A percentile compares a stretch with the other conserved stretches of the same genome.
These are phyloP conservation scores for Margaritispora aquatica DNA, from an alignment of 495 filamentous ascomycete species.

Conservation along the genomic window DNA sequence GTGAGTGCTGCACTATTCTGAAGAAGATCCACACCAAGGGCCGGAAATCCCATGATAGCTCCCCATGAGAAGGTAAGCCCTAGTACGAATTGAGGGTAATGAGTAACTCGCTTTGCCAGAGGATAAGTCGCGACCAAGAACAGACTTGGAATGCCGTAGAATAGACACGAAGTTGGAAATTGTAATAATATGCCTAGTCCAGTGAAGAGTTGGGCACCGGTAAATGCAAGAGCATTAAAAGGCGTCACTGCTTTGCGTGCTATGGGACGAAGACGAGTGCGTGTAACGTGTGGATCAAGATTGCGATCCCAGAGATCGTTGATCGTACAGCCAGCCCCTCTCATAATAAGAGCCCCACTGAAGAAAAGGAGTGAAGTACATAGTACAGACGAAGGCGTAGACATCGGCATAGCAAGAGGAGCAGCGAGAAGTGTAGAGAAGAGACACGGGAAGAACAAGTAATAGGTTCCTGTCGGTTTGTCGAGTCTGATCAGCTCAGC, in stretches of 20 bases:
- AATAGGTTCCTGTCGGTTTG: constrained; percentile 91
- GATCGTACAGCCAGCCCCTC: constrained; percentile 95
- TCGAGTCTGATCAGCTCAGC: constrained; percentile 91
- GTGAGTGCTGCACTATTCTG: constrained; percentile 55
- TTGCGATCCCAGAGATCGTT: constrained; percentile 97
- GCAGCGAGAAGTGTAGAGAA: constrained; percentile 78
- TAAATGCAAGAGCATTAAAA: constrained; percentile 69
- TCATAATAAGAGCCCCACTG: constrained; percentile 86
- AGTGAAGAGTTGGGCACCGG: constrained; percentile 70
- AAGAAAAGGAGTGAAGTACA: constrained; percentile 74
- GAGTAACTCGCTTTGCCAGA: constrained; percentile 85
- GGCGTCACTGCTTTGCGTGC: constrained; percentile 79
- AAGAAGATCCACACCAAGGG: constrained; percentile 77
- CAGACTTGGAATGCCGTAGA: constrained; percentile 81
- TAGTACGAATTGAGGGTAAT: constrained; percentile 91
- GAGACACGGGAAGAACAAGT: constrained; percentile 91
- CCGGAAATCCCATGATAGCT: constrained; percentile 93
- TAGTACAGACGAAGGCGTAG: constrained; percentile 49
- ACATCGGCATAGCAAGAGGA: constrained; percentile 51
- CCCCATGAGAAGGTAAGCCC: constrained; percentile 97
- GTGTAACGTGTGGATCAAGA: constrained; percentile 82
- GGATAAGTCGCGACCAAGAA: constrained; percentile 80
- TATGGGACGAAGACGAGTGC: constrained; percentile 84
- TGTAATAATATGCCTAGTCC: constrained; percentile 80
- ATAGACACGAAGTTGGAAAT: constrained; percentile 78